Base-by-base conservation (phyloP, 2,329 filamentous ascomycete species). In the Ilyonectria mors-panacis region DNA sequence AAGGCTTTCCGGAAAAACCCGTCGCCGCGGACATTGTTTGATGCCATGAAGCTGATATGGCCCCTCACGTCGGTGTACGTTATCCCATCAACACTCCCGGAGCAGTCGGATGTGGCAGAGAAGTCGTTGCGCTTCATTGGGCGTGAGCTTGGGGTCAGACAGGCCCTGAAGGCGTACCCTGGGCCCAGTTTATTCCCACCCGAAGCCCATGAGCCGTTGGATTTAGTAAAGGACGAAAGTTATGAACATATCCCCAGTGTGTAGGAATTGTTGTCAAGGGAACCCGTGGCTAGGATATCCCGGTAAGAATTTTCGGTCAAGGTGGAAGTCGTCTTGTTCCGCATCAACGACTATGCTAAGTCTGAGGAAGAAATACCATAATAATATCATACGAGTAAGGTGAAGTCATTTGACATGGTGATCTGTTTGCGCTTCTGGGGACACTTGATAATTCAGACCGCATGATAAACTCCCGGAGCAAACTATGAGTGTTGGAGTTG, bases 41-140 rank as follows among this genome's bases (percentile, higher is more conserved):
- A 81, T 30, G 80, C 79, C 1, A 62, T 83, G 44, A 79, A 77
- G 72, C 65, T 82, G 30, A 73, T 83, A 17, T 83, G 81, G 78
- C 81, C 81, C 9, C 74, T 83, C 21, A 78, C 77, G 7, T 63
- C 76, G 1, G 70, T 83, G 21, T 79, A 76, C 37, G 61, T 78
- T 13, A 67, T 78, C 7, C 65, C 75, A 3, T 70, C 78, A 4
- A 76, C 76, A n/a, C 72, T 75, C 33, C 62, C 70, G 1, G 74
- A 76, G 33, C 76, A 82, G 48, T 74, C 73, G 26, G 61, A 63
- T 2, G 63, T 68, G 13, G 81, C 81, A 10, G 67, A 71, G 28
- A 48, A 48, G 30, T 72, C 75, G 5, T 67, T 83, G 15, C 50
- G 65, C 3, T 77, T 78, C 23, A 81, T 83, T 37, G 81, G 80